Base-by-base conservation (phyloP, 345 rosid genomes). In the Aquilaria sinensis region DNA sequence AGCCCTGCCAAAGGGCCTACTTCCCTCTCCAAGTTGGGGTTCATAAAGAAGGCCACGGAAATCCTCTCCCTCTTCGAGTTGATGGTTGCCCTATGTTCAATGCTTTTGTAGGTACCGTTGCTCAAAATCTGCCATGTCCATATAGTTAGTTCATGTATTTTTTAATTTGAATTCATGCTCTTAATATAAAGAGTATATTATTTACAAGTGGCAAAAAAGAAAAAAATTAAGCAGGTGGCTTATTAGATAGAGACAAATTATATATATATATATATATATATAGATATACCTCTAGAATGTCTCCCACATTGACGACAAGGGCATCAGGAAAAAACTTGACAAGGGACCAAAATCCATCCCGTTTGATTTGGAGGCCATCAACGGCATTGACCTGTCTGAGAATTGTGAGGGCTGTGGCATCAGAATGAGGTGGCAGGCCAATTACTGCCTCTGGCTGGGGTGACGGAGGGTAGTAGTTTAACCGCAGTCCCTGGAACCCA, bases 381-480 rank as follows among this genome's bases (percentile, higher is more conserved):
- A n/a, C n/a, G n/a, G n/a, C n/a, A n/a, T n/a, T n/a, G n/a, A 74
- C 63, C 55, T 74, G 74, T 16, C 49, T 41, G 12, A 74, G 72
- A 30, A n/a, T 66, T 0, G 63, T 74, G 41, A 70, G 62, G 0
- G 60, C 72, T 43, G 0, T 60, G 3, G 54, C 62, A 63, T 74
- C 78, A 10, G 83, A 76, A 61, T 79, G 86, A 49, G 83, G 76
- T 53, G 71, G 60, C 34, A 82, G 69, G 6, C 78, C 86, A 30
- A 82, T 62, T 4, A 79, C 73, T 65, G 63, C 62, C 47, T 77
- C 74, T 12, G n/a, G 80, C 65, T 79, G 57, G 4, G 86, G 86
- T 29, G 81, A 82, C 10, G 80, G 81, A 12, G 81, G 86, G 57
- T 82, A 82, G 75, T 72, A 74, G 37, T 77, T 80, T 74, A 82